Percentiles rank a stretch among this genome's conserved stretches.
Conservation (phyloP, 108 stramenopile species). For the Epipyxis sp. region DNA sequence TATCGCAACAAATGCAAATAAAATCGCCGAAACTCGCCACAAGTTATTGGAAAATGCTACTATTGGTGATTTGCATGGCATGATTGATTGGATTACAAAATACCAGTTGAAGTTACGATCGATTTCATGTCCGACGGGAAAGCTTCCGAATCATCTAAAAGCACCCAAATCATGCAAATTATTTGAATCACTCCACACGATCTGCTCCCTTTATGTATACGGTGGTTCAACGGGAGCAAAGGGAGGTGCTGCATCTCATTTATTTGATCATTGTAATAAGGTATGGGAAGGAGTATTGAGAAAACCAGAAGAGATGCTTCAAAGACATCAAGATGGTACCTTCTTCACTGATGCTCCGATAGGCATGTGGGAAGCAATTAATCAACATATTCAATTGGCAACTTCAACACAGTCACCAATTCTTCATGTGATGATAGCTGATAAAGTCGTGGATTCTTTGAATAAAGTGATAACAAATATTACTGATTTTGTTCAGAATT, state of each 20-base stretch:
- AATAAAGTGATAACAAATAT: neutral
- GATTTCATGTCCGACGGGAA: neutral
- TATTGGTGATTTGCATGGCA: conserved; percentile 7
- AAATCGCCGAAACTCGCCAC: neutral
- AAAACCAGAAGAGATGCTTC: conserved; percentile 25
- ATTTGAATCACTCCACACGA: neutral
- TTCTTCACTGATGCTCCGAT: conserved; percentile 15
- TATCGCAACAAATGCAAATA: neutral
- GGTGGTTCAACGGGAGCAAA: conserved; percentile 14
- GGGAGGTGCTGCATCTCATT: conserved; percentile 2
- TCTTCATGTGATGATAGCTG: conserved; percentile 20
- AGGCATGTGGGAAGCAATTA: conserved; percentile 9
- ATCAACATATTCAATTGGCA: conserved; percentile 1
- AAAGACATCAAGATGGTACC: neutral
- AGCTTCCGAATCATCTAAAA: neutral
- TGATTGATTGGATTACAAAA: conserved; percentile 7
- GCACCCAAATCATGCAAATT: neutral
- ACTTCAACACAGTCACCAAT: neutral
- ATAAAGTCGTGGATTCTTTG: conserved; percentile 1
- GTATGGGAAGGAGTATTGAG: neutral
- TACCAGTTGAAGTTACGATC: neutral
- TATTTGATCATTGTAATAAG: conserved; percentile 5
- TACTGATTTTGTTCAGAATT: neutral
- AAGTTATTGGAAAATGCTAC: neutral
- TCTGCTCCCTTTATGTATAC: conserved; percentile 1